Conservation (phyloP, 2,329 filamentous ascomycete genomes). For the Botrytis sinoallii region DNA sequence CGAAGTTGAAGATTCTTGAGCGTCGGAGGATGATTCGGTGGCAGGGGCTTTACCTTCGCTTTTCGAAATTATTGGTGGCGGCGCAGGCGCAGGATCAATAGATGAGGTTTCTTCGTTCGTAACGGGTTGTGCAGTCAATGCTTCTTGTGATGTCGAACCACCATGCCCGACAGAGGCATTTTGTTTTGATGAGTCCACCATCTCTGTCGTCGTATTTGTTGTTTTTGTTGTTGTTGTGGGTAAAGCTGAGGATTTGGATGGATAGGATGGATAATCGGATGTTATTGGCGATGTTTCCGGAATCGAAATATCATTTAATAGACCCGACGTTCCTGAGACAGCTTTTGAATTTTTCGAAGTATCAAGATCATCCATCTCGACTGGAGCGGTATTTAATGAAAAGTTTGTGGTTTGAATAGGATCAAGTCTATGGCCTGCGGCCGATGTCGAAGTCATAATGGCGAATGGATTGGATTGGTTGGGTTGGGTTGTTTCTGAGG, state of each 20-base stretch:
- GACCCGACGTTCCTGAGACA: constrained; percentile 13
- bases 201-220: not conserved
- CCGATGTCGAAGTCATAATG: not conserved
- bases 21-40: not conserved
- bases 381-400: not conserved
- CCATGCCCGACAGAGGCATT: not conserved
- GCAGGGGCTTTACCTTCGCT: constrained; percentile 12
- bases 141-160: not conserved
- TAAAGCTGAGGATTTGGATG: not conserved
- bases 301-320: constrained; percentile 15
- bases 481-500: not conserved
- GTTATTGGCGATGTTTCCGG: constrained; percentile 10
- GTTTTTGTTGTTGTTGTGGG: not conserved
- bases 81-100: not conserved
- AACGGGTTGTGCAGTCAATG: not conserved
- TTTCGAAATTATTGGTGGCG: not conserved
- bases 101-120: not conserved
- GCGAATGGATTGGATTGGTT: not conserved
- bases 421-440: not conserved
- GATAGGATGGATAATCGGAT: not conserved
- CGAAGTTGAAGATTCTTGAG: not conserved
- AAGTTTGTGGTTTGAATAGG: not conserved
- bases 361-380: constrained; percentile 8
- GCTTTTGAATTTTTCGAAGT: not conserved
- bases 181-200: not conserved